A percentile compares a stretch with the other conserved stretches of the same genome.
phyloP scores from a whole-genome alignment of 2,329 filamentous ascomycete species.

The Fusarium vanettenii region DNA sequence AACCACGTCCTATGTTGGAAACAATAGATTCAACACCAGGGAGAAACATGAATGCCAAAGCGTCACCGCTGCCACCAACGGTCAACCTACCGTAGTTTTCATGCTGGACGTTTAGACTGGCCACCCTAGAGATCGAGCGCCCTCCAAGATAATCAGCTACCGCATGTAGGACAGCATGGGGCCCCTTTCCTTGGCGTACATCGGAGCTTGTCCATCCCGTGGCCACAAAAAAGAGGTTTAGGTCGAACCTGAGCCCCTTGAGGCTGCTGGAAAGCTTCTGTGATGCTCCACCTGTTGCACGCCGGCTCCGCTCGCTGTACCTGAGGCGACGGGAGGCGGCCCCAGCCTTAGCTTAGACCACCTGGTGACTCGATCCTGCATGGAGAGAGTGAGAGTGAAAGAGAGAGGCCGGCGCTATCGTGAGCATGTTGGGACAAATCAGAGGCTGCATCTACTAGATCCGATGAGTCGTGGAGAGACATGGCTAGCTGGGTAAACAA shows the following conservation, averaged over 20 bases:
- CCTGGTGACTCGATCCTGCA: background rate
- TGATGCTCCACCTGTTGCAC: background rate
- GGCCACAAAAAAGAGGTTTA: background rate
- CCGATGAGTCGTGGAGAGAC: background rate
- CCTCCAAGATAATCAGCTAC: background rate
- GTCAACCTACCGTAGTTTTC: background rate
- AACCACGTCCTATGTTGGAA: background rate
- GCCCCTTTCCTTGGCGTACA: background rate
- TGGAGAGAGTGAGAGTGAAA: background rate
- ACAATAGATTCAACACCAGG: background rate
- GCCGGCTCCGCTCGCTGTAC: background rate
- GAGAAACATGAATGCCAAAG: background rate
- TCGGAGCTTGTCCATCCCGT: background rate
- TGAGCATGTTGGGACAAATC: background rate
- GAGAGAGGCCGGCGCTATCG: background rate
- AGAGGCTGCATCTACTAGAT: background rate
- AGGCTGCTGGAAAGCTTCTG: background rate
- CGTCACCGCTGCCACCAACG: constrained; percentile 1
- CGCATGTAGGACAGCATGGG: background rate
- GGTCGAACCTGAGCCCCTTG: background rate
- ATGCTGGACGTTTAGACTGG: background rate
- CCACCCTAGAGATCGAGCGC: background rate
- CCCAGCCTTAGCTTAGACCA: background rate
- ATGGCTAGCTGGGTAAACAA: background rate
- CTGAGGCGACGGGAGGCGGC: background rate